Evolutionary conservation across 371 early-diverging fungal species (phyloP).

Genomic region (Coemansia sp.): DNA sequence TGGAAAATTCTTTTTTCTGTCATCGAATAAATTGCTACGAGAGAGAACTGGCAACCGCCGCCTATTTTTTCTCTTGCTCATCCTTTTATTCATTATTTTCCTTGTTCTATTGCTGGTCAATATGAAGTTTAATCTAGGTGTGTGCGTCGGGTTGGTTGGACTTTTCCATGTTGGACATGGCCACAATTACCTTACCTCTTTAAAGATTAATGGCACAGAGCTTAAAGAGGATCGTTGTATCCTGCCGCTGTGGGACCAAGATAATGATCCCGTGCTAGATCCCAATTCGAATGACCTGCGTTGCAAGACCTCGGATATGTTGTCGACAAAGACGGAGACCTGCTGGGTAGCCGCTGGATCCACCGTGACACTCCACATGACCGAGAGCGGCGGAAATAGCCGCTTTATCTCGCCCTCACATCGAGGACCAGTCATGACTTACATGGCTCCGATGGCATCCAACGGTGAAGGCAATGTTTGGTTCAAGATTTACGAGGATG

Average conservation of each 20-base stretch:
- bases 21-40: background rate
- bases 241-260: slow-evolving; percentile 3
- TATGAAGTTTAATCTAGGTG: background rate
- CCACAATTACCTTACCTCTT: background rate
- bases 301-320: slow-evolving; percentile 12
- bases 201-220: slow-evolving; percentile 11
- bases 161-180: background rate
- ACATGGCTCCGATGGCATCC: slow-evolving; percentile 19
- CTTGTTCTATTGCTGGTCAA: slow-evolving; percentile 6
- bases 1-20: background rate
- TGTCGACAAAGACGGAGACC: background rate
- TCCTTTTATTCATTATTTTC: background rate
- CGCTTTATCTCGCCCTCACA: slow-evolving; percentile 20
- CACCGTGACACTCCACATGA: slow-evolving; percentile 5
- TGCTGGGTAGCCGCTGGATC: slow-evolving; percentile 15
- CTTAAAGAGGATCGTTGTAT: slow-evolving; percentile 8
- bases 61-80: background rate
- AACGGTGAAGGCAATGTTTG: slow-evolving; percentile 28
- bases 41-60: background rate
- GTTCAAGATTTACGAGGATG: slow-evolving; percentile 42
- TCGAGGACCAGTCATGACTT: slow-evolving; percentile 20
- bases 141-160: background rate
- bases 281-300: slow-evolving; percentile 4
- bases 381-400: slow-evolving; percentile 7
- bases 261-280: slow-evolving; percentile 17